Conservation (phyloP, 345 rosid species). For the Brassica nigra region DNA sequence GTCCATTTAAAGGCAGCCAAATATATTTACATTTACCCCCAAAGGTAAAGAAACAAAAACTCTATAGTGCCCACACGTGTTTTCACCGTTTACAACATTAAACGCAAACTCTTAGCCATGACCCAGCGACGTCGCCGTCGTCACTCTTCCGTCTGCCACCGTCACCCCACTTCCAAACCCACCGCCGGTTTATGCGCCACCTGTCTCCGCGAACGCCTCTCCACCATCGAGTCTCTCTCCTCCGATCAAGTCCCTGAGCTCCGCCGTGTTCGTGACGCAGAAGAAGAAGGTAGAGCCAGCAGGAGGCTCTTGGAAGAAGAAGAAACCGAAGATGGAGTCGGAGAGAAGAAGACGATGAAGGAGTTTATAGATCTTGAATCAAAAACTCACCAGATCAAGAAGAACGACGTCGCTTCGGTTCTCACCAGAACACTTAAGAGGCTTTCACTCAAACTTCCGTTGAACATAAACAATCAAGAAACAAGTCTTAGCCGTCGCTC, state of each 20-base stretch:
- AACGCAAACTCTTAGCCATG: too few relatives aligned
- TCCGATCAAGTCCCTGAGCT: conserved; percentile 30
- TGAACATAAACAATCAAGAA: conserved; percentile 66
- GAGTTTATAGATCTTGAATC: conserved; percentile 76
- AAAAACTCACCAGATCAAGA: conserved; percentile 41
- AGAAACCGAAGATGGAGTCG: conserved; percentile 50
- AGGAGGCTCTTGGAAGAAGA: conserved; percentile 37
- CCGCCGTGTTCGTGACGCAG: conserved; percentile 26
- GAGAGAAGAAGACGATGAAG: conserved; percentile 63
- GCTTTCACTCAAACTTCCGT: conserved; percentile 60
- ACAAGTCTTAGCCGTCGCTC: conserved; percentile 56
- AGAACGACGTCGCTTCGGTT: conserved; percentile 45
- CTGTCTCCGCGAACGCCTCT: conserved; percentile 82
- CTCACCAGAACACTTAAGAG: conserved; percentile 61
- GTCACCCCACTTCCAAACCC: conserved; percentile 64
- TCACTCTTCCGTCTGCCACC: conserved; percentile 52
- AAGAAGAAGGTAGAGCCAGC: background rate
- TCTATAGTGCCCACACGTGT: too few relatives aligned
- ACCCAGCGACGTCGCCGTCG: conserved; percentile 48
- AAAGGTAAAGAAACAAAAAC: too few relatives aligned
- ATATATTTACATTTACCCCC: too few relatives aligned
- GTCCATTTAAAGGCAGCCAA: too few relatives aligned
- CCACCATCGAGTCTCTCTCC: conserved; percentile 52
- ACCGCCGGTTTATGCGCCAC: conserved; percentile 62
- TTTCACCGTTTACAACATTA: too few relatives aligned